A percentile compares a stretch with the other conserved stretches of the same genome.
These are phyloP conservation scores for Massariosphaeria phaeospora DNA, from an alignment of 495 filamentous ascomycete species.

Conservation along the genomic window DNA sequence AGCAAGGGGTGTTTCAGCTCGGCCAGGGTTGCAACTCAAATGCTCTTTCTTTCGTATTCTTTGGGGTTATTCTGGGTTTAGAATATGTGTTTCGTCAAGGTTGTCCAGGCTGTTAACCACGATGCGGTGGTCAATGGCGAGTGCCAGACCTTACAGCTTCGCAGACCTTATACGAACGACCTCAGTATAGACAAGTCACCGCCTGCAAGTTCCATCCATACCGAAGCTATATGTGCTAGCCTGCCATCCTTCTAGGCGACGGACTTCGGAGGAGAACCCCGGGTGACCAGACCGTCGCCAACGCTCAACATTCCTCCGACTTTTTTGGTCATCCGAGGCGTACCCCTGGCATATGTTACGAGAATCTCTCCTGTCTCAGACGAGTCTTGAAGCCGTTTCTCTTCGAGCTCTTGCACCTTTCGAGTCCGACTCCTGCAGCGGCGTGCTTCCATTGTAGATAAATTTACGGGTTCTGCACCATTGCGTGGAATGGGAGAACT, in stretches of 20 bases:
- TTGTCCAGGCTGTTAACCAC: slow-evolving; percentile 40
- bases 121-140: slow-evolving; percentile 39
- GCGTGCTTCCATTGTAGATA: slow-evolving; percentile 43
- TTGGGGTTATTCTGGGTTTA: no score
- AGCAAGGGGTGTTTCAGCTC: slow-evolving; percentile 41
- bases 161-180: no score
- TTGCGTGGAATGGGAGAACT: slow-evolving; percentile 47
- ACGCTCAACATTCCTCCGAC: slow-evolving; percentile 18
- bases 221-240: no score
- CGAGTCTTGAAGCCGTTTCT: slow-evolving; percentile 31
- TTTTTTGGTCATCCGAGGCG: slow-evolving; percentile 19
- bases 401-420: slow-evolving; percentile 32
- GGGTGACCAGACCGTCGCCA: slow-evolving; percentile 42
- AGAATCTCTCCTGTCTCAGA: slow-evolving; percentile 25
- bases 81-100: slow-evolving; percentile 41
- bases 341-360: no score
- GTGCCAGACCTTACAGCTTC: slow-evolving; percentile 44
- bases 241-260: not conserved
- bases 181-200: no score
- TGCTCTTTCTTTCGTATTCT: slow-evolving; percentile 32
- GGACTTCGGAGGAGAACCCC: slow-evolving; percentile 9
- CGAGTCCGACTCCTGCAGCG: slow-evolving; percentile 19
- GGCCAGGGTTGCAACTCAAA: slow-evolving; percentile 35
- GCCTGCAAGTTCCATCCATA: no score
- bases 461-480: slow-evolving; percentile 38